Conservation (phyloP, 2,329 filamentous ascomycete species). For the Verticillium albo-atrum region DNA sequence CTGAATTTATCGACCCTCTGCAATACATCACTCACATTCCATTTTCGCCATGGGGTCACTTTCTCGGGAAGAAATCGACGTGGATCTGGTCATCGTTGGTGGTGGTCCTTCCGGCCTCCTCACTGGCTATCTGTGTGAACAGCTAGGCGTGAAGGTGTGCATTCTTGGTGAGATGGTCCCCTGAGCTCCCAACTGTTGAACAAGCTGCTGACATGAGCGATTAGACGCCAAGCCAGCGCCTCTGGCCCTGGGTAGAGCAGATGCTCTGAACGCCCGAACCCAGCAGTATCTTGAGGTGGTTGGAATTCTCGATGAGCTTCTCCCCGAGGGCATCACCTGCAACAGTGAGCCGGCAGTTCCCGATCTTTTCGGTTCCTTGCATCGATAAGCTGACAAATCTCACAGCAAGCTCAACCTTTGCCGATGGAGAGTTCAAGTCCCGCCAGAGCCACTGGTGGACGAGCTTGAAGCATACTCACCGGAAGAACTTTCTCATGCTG, state of each 20-base stretch:
- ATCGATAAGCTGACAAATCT: not conserved
- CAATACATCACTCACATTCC: not conserved
- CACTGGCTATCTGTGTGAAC: slow-evolving; percentile 35
- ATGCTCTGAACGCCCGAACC: slow-evolving; percentile 43
- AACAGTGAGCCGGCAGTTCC: slow-evolving; percentile 33
- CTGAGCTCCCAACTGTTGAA: not conserved
- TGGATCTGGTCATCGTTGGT: slow-evolving; percentile 32
- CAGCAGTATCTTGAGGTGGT: slow-evolving; percentile 43
- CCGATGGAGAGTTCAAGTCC: slow-evolving; percentile 40
- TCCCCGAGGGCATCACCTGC: slow-evolving; percentile 39
- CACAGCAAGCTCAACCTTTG: slow-evolving; percentile 42
- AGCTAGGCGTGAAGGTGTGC: slow-evolving; percentile 34
- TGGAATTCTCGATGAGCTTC: slow-evolving; percentile 34
- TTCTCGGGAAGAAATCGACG: slow-evolving; percentile 9
- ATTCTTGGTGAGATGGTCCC: slow-evolving; percentile 26
- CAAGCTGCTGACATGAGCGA: not conserved
- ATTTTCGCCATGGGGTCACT: slow-evolving; percentile 8
- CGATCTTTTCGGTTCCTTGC: not conserved
- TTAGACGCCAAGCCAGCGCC: slow-evolving; percentile 32
- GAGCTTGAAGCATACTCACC: slow-evolving; percentile 35
- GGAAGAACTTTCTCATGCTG: slow-evolving; percentile 47
- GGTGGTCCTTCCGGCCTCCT: slow-evolving; percentile 43
- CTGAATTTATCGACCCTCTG: not conserved
- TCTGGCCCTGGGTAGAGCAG: slow-evolving; percentile 38
- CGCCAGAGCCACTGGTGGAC: slow-evolving; percentile 45